phyloP scores from a whole-genome alignment of 1,284 basidiomycete species.

The Ustilago tritici region DNA sequence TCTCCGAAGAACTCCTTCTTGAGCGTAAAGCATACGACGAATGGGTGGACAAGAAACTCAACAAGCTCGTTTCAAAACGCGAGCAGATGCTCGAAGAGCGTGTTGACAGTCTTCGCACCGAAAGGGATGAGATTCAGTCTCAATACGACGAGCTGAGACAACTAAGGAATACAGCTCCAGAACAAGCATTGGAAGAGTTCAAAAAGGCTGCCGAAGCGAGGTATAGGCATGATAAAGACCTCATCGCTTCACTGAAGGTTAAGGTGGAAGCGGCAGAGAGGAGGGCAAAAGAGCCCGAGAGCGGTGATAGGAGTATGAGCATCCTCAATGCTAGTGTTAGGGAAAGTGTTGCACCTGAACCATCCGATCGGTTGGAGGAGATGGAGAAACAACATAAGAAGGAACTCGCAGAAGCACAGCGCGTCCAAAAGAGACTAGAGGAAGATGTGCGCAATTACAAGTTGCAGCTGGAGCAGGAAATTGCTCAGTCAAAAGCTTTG shows the following conservation, averaged over 20 bases:
- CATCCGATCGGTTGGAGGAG: slow-evolving; percentile 27
- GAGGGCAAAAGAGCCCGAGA: slow-evolving; percentile 30
- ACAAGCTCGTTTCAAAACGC: slow-evolving; percentile 38
- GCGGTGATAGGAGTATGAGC: slow-evolving; percentile 39
- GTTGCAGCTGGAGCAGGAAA: slow-evolving; percentile 50
- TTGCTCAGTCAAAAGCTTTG: slow-evolving; percentile 40
- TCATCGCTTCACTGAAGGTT: slow-evolving; percentile 48
- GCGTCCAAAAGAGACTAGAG: slow-evolving; percentile 29
- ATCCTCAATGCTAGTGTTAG: slow-evolving; percentile 39
- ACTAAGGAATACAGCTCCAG: slow-evolving; percentile 54
- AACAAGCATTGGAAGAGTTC: slow-evolving; percentile 57
- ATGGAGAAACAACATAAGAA: slow-evolving; percentile 35
- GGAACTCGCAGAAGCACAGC: slow-evolving; percentile 32
- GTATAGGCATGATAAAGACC: slow-evolving; percentile 49
- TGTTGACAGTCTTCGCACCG: slow-evolving; percentile 38
- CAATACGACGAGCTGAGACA: slow-evolving; percentile 66
- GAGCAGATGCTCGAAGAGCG: slow-evolving; percentile 55
- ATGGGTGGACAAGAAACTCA: slow-evolving; percentile 49
- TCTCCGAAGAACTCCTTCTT: slow-evolving; percentile 32
- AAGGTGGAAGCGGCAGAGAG: slow-evolving; percentile 51
- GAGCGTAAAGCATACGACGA: slow-evolving; percentile 38
- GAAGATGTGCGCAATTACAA: slow-evolving; percentile 47
- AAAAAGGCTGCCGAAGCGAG: slow-evolving; percentile 57
- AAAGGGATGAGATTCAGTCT: slow-evolving; percentile 62
- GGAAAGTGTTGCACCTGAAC: slow-evolving; percentile 37